Evolutionary conservation across 257 asterid species (phyloP).

Genomic region (Euphrasia confusa): DNA sequence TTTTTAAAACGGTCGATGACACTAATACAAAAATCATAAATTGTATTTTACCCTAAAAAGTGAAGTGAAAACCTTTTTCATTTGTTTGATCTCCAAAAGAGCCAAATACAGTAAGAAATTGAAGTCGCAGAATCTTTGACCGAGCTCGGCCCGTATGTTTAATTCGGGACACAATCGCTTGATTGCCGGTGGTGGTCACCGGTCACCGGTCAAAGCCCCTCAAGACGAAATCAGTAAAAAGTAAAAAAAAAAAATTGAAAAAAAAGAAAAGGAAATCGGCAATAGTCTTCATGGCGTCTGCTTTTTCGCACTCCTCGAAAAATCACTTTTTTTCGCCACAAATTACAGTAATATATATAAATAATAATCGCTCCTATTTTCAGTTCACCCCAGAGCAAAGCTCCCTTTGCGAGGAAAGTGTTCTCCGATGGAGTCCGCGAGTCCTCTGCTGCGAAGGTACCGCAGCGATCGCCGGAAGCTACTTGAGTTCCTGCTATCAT

Average conservation of each 20-base stretch:
- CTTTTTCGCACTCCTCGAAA: conserved; percentile 46
- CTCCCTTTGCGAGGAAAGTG: not conserved
- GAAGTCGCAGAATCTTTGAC: not conserved
- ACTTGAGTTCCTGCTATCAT: conserved; percentile 61
- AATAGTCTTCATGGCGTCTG: conserved; percentile 27
- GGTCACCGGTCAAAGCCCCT: not conserved
- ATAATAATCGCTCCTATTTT: conserved; percentile 6
- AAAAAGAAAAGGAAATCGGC: conserved; percentile 14
- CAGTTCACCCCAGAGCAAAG: conserved; percentile 28
- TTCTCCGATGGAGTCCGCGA: conserved; percentile 42
- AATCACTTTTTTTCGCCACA: conserved; percentile 3
- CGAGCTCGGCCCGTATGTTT: not conserved
- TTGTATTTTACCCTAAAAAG: too few relatives aligned
- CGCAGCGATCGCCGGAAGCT: conserved; percentile 95
- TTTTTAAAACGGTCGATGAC: too few relatives aligned
- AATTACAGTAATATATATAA: not conserved
- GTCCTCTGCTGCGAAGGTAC: conserved; percentile 51
- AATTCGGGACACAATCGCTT: not conserved
- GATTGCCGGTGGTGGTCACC: not conserved
- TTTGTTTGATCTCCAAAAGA: too few relatives aligned
- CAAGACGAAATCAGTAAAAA: not conserved
- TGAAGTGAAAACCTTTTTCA: too few relatives aligned
- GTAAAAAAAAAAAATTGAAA: not conserved
- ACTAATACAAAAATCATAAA: too few relatives aligned
- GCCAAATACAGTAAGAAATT: too few relatives aligned